Base-by-base conservation (phyloP, 345 rosid genomes). In the Ailanthus altissimus region DNA sequence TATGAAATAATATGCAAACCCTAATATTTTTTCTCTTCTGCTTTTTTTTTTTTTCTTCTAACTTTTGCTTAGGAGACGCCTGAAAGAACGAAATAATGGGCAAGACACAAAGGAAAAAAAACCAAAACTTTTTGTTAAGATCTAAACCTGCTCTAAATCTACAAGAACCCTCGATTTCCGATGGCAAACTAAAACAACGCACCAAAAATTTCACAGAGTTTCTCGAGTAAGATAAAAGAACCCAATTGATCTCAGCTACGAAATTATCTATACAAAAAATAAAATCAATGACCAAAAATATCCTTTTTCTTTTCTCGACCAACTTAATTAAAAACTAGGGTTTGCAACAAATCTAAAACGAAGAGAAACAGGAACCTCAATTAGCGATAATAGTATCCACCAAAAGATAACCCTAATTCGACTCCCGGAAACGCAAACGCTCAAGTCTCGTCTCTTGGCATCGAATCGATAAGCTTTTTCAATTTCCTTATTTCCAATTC, bases 151-250 rank as follows among this genome's bases (percentile, higher is more conserved):
- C 45, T 25, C 76, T 42, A 68, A 76, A 67, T 57, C 63, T 42
- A 67, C 82, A 76, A 81, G 82, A 73, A 80, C 86, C 80, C 84
- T 84, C 86, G 67, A 84, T 81, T 84, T 84, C 75, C 66, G 86
- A 78, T 78, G 75, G 80, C 86, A 81, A 81, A 81, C 82, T 81
- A 81, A 84, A 84, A 84, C 75, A 79, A 75, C 84, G 86, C 86
- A 81, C 77, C 84, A 77, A 84, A 84, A 84, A 76, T 75, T 73
- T 84, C 86, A 84, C 73, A 54, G 86, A 81, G 86, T 81, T 78
- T 84, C 81, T 57, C 75, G 67, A 60, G 50, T 12, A 71, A 51
- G 47, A 63, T 50, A 58, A 51, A 8, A 65, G 61, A 65, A 75
- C 72, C 43, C 18, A 42, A 64, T 61, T 18, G 18, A 26, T 25